Evolutionary conservation across 345 rosid genomes (phyloP).

Genomic region (Hibiscus syriacus): DNA sequence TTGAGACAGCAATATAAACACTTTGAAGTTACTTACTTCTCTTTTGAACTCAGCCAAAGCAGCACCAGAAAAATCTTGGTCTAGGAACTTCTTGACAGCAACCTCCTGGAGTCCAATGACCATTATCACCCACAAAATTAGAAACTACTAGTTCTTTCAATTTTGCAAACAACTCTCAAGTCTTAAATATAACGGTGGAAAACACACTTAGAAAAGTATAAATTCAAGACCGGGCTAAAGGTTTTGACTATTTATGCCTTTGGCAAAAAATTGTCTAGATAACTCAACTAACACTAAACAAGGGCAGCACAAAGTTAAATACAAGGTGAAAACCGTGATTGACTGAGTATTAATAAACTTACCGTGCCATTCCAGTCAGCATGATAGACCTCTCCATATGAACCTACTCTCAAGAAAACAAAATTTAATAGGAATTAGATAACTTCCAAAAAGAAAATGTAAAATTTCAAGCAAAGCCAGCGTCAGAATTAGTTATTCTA

Average conservation of each 20-base stretch:
- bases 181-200: background rate
- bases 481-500: conserved; percentile 6
- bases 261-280: background rate
- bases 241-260: background rate
- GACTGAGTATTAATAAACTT: conserved; percentile 25
- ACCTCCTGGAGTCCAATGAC: conserved; percentile 69
- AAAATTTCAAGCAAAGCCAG: background rate
- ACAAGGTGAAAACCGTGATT: background rate
- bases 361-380: conserved; percentile 99
- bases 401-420: conserved; percentile 46
- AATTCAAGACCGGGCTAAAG: background rate
- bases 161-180: background rate
- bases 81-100: conserved; percentile 98
- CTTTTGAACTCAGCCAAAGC: conserved; percentile 95
- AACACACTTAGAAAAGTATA: background rate
- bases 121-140: conserved; percentile 19
- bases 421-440: conserved; percentile 14
- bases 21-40: conserved; percentile 61
- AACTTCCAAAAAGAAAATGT: conserved; percentile 1
- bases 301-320: background rate
- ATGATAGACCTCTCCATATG: conserved; percentile 96
- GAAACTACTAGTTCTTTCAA: background rate
- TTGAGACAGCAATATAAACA: background rate
- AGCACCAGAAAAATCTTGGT: conserved; percentile 98
- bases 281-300: background rate